Evolutionary conservation across 805 yeast species (phyloP), one percentile per base, ranked within the genome.

Genomic region (Suhomyces kilbournensis): DNA sequence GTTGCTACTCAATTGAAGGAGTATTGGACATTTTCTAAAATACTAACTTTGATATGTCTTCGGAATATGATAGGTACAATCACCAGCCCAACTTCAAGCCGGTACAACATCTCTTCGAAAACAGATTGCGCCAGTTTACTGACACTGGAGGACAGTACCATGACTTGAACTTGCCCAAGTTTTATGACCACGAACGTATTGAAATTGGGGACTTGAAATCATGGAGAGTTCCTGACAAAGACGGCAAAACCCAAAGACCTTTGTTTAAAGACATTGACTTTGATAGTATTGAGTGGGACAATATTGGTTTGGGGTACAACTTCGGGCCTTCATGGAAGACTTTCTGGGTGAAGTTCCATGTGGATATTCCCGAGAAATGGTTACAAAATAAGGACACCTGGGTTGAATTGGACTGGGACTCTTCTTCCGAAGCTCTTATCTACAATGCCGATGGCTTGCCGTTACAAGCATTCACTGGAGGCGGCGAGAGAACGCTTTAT

Each of bases 321-420:
- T 90, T 88, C 66, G 97, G 98, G 0, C 99, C 99, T 3, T 87
- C 96, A 12, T 93, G 99, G 99, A 86, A 93, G 53, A 88, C 98
- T 1, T 96, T 90, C 57, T 93, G 99, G 99, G 90, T 94, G 70
- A 80, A 83, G 59, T 71, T 93, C 19, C 70, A 77, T 12, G 69
- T 89, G 53, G 72, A 74, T n/a, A 73, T 93, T 4, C 96, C 97
- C 0, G 58, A 73, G 14, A 66, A 75, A 2, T 85, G 89, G 88
- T 46, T 75, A 17, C 58, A 71, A 8, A 65, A 74, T 20, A 75
- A 77, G 14, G 83, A 81, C 38, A 30, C n/a, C 2, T 77, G 75
- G 53, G 78, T 90, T 39, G 72, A 86, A 50, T 80, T 89, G 53
- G 85, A 90, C 56, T 92, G 96, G 90, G 96, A 93, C 65, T 83